Evolutionary conservation across 2,329 filamentous ascomycete genomes (phyloP).

Genomic region (Scytalidium sp.): DNA sequence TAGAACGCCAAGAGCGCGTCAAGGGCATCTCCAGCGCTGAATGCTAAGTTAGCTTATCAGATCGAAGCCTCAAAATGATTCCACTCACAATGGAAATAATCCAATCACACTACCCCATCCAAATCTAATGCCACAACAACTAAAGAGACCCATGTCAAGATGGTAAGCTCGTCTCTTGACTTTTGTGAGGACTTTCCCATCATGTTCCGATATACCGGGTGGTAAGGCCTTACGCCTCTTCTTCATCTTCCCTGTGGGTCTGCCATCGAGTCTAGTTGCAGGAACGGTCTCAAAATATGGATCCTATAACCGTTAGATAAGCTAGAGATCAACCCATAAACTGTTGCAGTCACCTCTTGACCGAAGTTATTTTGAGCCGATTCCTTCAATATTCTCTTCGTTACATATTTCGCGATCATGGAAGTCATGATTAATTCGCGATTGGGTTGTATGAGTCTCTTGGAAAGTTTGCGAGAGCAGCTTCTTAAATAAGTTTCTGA

Average conservation of each 20-base stretch:
- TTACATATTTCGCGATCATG: slow-evolving; percentile 50
- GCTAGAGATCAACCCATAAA: slow-evolving; percentile 14
- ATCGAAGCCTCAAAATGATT: slow-evolving; percentile 9
- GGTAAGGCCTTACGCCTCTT: slow-evolving; percentile 84
- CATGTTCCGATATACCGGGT: slow-evolving; percentile 76
- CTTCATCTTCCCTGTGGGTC: slow-evolving; percentile 68
- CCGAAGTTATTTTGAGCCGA: slow-evolving; percentile 56
- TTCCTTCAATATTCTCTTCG: slow-evolving; percentile 56
- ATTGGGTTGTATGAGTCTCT: neutral
- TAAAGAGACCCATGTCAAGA: slow-evolving; percentile 83
- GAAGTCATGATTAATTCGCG: slow-evolving; percentile 50
- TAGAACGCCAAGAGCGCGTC: slow-evolving; percentile 73
- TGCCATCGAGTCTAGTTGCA: slow-evolving; percentile 65
- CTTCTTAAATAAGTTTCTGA: neutral
- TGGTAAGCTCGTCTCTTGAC: slow-evolving; percentile 84
- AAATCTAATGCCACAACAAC: slow-evolving; percentile 75
- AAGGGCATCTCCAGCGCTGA: slow-evolving; percentile 69
- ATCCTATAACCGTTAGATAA: slow-evolving; percentile 54
- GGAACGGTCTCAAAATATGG: slow-evolving; percentile 85
- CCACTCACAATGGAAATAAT: slow-evolving; percentile 72
- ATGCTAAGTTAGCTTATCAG: slow-evolving; percentile 16
- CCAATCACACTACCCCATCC: slow-evolving; percentile 89
- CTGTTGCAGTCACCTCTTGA: slow-evolving; percentile 41
- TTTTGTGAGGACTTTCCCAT: slow-evolving; percentile 77
- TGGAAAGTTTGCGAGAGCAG: neutral